These are phyloP conservation scores for Salix purpurea DNA, from an alignment of 345 rosid genomes.

Conservation along the genomic window DNA sequence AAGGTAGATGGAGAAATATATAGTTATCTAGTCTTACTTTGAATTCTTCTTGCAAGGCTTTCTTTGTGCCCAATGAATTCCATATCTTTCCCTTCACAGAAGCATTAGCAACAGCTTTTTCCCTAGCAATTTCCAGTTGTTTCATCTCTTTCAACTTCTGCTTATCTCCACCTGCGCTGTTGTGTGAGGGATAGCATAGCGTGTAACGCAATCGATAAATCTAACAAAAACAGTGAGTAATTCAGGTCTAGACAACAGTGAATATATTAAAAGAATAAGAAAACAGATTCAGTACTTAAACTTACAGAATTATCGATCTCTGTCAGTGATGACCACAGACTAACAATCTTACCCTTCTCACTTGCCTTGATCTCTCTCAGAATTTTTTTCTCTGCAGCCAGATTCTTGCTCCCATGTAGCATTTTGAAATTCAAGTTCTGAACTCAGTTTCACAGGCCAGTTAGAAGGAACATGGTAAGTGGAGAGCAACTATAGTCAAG, in stretches of 20 bases:
- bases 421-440: not conserved
- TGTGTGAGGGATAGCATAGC: not conserved
- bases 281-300: too few species aligned
- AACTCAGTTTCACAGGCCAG: not conserved
- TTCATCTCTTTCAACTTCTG: too few species aligned
- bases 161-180: not conserved
- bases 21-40: not conserved
- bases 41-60: not conserved
- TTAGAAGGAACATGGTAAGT: too few species aligned
- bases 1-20: too few species aligned
- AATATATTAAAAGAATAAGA: too few species aligned
- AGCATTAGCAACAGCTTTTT: slow-evolving; percentile 6
- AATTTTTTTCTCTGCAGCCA: not conserved
- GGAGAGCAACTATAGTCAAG: too few species aligned
- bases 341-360: not conserved
- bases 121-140: not conserved
- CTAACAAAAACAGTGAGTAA: not conserved
- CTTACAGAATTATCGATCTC: too few species aligned
- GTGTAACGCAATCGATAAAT: not conserved
- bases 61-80: not conserved
- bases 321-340: too few species aligned
- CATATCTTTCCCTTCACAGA: not conserved
- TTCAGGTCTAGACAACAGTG: not conserved
- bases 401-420: not conserved
- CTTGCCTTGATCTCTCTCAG: not conserved